These are phyloP conservation scores for Yamadazyma insecticola DNA, from an alignment of 805 yeast species.

Conservation along the genomic window DNA sequence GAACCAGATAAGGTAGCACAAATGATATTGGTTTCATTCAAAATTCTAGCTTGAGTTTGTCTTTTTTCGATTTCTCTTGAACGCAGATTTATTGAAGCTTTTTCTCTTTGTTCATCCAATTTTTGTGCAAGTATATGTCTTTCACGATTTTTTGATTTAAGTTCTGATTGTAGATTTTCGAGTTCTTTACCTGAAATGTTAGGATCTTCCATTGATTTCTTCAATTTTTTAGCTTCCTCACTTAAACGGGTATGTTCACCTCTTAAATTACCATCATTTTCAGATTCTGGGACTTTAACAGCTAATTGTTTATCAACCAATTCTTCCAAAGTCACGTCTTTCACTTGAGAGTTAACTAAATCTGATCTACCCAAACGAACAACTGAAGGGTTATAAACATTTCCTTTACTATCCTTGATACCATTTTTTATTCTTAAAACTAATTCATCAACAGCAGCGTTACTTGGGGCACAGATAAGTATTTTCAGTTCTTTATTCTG, in stretches of 20 bases:
- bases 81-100: constrained; percentile 61
- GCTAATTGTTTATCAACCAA: constrained; percentile 62
- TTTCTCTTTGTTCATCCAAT: constrained; percentile 77
- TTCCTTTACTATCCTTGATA: constrained; percentile 53
- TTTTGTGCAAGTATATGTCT: constrained; percentile 68
- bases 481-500: constrained; percentile 51
- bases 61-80: constrained; percentile 75
- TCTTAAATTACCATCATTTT: constrained; percentile 33
- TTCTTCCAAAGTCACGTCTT: constrained; percentile 81
- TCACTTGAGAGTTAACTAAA: constrained; percentile 76
- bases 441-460: constrained; percentile 97
- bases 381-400: constrained; percentile 53
- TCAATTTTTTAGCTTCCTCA: constrained; percentile 51
- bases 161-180: constrained; percentile 42
- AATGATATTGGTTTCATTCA: constrained; percentile 74
- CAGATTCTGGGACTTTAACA: constrained; percentile 20
- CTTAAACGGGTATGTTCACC: constrained; percentile 49
- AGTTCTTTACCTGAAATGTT: constrained; percentile 37
- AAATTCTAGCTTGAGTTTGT: constrained; percentile 65
- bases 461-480: constrained; percentile 94
- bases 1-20: constrained; percentile 93
- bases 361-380: constrained; percentile 90
- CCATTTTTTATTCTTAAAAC: constrained; percentile 79
- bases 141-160: constrained; percentile 53
- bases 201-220: constrained; percentile 9